Base-by-base conservation (phyloP, 1,284 basidiomycete species). In the Cerioporus squamosus region DNA sequence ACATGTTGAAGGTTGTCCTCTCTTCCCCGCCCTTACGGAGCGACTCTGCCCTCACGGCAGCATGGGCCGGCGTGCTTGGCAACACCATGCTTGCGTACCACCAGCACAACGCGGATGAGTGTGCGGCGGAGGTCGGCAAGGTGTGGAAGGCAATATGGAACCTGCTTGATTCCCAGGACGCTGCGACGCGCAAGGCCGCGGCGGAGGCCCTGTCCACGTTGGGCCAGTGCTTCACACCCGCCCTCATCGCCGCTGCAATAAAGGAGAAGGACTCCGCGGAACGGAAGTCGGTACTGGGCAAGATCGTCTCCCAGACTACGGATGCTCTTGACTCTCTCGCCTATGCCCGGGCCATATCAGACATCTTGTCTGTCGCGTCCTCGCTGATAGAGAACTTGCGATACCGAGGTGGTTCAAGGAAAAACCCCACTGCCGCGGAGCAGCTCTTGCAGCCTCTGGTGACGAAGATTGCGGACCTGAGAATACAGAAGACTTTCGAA, bases 401-500 rank as follows among this genome's bases (percentile, higher is more conserved):
- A 2, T 72, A 73, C 56, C 73, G 75, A 22, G 39, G 70, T 36
- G 75, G 78, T 43, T 71, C 76, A 43, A 64, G 70, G 2, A 72
- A 71, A 47, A 68, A 72, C 15, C 81, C 78, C 23, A 85, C 89
- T 5, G 89, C 88, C 7, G 91, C 93, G 2, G 86, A 94, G 68
- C 72, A 77, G 44, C 81, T 98, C 8, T 77, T 97, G 22, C 72
- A 91, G 45, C 86, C 88, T 33, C 73, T 95, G n/a, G 81, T 98
- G 49, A 76, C 81, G 61, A 85, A 86, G 56, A 79, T 97, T 26
- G 94, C 88, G 2, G 87, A 90, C 43, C 75, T 97, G 59, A 80
- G 97, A 43, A 79, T 84, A 36, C 82, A 91, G 68, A 92, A 90
- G 73, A 86, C 81, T 5, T 99, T 99, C 69, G 95, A 98, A 74